A percentile compares a stretch with the other conserved stretches of the same genome.
phyloP scores from a whole-genome alignment of 2,329 filamentous ascomycete genomes.

The Cryphonectria nitschkei region DNA sequence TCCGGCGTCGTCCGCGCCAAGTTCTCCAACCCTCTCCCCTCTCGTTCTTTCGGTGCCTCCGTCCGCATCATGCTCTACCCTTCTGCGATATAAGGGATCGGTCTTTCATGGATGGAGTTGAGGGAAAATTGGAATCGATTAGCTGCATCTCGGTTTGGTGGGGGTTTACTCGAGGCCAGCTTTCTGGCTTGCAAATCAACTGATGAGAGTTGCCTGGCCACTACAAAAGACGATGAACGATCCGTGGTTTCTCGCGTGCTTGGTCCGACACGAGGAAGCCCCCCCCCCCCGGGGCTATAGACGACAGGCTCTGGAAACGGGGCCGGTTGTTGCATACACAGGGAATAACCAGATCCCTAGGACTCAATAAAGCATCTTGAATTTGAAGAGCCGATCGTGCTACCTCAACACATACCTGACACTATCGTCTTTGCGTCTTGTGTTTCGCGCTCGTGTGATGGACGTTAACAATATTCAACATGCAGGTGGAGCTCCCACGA shows the following conservation, averaged over 20 bases:
- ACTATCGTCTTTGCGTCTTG: neutral
- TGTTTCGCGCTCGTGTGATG: neutral
- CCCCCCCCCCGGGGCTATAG: slow-evolving; percentile 20
- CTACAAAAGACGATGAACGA: slow-evolving; percentile 25
- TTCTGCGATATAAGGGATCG: slow-evolving; percentile 84
- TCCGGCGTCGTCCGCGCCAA: slow-evolving; percentile 97
- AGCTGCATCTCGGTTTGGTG: slow-evolving; percentile 33
- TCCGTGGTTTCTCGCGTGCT: slow-evolving; percentile 30
- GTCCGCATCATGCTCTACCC: slow-evolving; percentile 98
- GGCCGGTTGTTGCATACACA: slow-evolving; percentile 25
- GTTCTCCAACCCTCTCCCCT: slow-evolving; percentile 94
- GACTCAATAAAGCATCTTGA: slow-evolving; percentile 29
- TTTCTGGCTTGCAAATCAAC: slow-evolving; percentile 31
- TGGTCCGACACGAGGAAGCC: slow-evolving; percentile 30
- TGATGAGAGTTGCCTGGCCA: slow-evolving; percentile 29
- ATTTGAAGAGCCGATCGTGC: slow-evolving; percentile 28
- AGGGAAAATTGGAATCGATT: slow-evolving; percentile 32
- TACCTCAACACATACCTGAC: slow-evolving; percentile 7
- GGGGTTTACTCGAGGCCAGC: slow-evolving; percentile 27
- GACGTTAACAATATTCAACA: too few species aligned
- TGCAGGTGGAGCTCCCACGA: neutral
- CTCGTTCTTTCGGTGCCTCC: slow-evolving; percentile 94
- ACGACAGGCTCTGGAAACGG: slow-evolving; percentile 23
- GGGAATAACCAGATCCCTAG: slow-evolving; percentile 28
- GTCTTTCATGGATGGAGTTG: slow-evolving; percentile 37